Evolutionary conservation across 805 yeast genomes (phyloP).

Genomic region (Lachancea lanzarotensis): DNA sequence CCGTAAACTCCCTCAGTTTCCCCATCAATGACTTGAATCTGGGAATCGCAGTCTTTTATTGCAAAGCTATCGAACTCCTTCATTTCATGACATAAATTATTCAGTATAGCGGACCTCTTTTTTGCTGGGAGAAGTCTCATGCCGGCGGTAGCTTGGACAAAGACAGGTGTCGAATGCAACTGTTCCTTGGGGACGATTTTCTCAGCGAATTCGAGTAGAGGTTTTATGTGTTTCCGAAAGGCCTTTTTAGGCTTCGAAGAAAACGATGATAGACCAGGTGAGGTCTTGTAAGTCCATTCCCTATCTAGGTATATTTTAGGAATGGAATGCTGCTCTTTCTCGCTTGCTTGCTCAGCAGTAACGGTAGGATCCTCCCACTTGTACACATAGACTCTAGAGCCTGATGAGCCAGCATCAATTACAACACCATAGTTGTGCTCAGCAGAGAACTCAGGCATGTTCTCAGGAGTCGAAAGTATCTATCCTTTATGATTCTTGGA

Average conservation of each 20-base stretch:
- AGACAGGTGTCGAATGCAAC: conserved; percentile 70
- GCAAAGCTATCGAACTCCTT: conserved; percentile 49
- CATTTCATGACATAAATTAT: conserved; percentile 54
- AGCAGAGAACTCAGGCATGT: background rate
- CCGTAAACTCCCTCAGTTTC: conserved; percentile 93
- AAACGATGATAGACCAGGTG: conserved; percentile 80
- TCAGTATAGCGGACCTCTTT: conserved; percentile 48
- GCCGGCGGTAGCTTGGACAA: conserved; percentile 94
- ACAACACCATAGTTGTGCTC: conserved; percentile 68
- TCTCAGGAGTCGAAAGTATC: too few relatives aligned
- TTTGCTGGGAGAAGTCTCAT: conserved; percentile 68
- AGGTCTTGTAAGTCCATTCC: conserved; percentile 63
- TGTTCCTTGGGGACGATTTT: conserved; percentile 57
- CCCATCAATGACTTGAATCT: conserved; percentile 85
- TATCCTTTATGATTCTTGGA: background rate
- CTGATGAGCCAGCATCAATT: conserved; percentile 93
- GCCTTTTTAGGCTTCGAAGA: conserved; percentile 46
- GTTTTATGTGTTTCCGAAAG: conserved; percentile 65
- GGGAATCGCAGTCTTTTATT: conserved; percentile 52
- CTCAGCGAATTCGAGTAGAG: conserved; percentile 63
- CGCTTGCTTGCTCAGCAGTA: conserved; percentile 13
- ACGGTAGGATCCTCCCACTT: conserved; percentile 58
- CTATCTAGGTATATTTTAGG: conserved; percentile 60
- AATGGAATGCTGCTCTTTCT: conserved; percentile 44
- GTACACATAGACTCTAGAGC: conserved; percentile 81